Conservation (phyloP, 2,329 filamentous ascomycete species). For the Scedosporium minutisporum region DNA sequence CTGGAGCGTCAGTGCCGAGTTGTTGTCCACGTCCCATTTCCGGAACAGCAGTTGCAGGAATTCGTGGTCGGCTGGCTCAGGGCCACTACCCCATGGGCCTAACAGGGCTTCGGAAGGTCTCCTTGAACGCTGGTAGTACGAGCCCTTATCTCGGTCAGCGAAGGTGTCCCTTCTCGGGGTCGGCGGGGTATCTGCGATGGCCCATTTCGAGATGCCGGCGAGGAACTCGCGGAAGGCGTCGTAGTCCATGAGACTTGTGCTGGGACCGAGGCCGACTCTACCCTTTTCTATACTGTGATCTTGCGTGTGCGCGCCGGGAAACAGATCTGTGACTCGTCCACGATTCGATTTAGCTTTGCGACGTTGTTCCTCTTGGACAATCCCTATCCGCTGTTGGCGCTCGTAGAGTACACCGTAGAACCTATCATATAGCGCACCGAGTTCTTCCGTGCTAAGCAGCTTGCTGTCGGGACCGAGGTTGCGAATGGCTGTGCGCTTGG, state of each 20-base stretch:
- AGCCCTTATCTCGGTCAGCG: conserved; percentile 43
- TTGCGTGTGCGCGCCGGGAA: conserved; percentile 28
- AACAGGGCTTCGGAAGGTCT: conserved; percentile 23
- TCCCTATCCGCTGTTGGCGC: conserved; percentile 70
- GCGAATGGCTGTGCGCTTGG: conserved; percentile 89
- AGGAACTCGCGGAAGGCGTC: conserved; percentile 92
- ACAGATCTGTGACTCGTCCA: conserved; percentile 29
- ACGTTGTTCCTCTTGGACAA: conserved; percentile 67
- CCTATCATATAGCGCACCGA: conserved; percentile 83
- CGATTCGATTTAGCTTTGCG: conserved; percentile 54
- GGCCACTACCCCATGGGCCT: conserved; percentile 46
- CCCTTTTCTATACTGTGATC: conserved; percentile 59
- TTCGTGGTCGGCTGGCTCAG: conserved; percentile 80
- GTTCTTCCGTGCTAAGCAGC: conserved; percentile 71
- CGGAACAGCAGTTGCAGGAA: conserved; percentile 83
- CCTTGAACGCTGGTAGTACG: conserved; percentile 46
- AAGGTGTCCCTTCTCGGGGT: conserved; percentile 39
- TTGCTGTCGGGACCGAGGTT: conserved; percentile 97
- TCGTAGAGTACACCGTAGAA: conserved; percentile 92
- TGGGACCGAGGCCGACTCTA: conserved; percentile 78
- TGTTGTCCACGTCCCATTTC: conserved; percentile 76
- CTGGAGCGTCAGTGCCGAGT: conserved; percentile 72
- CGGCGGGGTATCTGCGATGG: conserved; percentile 73
- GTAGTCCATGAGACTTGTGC: conserved; percentile 92
- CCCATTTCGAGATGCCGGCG: conserved; percentile 84